Evolutionary conservation across 768 basidiomycete genomes (phyloP), one percentile per base, ranked within the genome.

Genomic region (Lentinula lateritia): DNA sequence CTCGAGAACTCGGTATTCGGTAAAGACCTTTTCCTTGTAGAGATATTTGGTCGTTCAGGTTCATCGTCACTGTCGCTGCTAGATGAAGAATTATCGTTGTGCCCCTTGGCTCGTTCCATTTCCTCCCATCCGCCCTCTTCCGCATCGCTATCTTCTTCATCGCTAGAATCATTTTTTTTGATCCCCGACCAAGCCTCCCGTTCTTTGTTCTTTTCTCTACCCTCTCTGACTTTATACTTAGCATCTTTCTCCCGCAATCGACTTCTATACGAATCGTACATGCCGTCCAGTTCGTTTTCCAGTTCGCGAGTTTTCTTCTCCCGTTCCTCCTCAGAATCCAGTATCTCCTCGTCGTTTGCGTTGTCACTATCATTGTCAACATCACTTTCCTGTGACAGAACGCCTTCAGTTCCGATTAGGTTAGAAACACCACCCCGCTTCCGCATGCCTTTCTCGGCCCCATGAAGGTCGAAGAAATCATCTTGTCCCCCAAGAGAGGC

Each of bases 191-290:
- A 98, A 64, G 86, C 90, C 65, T 90, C 92, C 41, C 86, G 80
- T 64, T 87, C 84, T 63, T 86, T 84, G 68, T 89, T 87, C 71
- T 85, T 86, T 68, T 81, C 76, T 62, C 93, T 79, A 6, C 87
- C 84, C 70, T 95, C 88, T 73, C 87, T 86, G 36, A 89, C 93
- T 70, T 85, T 92, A 75, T 82, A 92, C 74, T 96, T 98, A 16
- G 89, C 83, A 70, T 98, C 95, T 62, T 87, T 80, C 71, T 95
- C 93, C 63, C 83, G 80, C 76, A 93, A 75, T 62, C 89, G 80
- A 60, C 88, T 85, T 70, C 85, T 88, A 73, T 97, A 99, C 16
- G 86, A 81, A 64, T 94, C 87, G 75, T 99, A 98, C 66, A 98
- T 74, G 5, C 82, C 86, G 68, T 98, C 95, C 61, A 99, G 76